Conservation (phyloP, 495 filamentous ascomycete species). For the Aspergillus campestris region DNA sequence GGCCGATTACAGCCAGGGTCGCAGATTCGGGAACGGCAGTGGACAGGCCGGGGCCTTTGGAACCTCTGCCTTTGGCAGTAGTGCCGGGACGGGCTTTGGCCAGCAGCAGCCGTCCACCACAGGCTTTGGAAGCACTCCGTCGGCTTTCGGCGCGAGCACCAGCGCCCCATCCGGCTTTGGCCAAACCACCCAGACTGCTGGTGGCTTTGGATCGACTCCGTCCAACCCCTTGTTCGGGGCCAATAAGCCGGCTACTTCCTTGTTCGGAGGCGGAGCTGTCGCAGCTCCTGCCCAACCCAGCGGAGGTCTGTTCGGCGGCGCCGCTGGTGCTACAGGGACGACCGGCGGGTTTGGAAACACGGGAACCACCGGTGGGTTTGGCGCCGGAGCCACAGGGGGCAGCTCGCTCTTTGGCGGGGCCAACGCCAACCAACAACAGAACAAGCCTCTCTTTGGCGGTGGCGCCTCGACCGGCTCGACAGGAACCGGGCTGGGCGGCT, state of each 20-base stretch:
- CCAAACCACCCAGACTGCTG: slow-evolving; percentile 41
- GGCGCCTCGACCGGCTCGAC: slow-evolving; percentile 20
- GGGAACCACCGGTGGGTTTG: slow-evolving; percentile 25
- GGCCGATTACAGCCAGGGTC: slow-evolving; percentile 81
- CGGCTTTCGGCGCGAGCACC: slow-evolving; percentile 47
- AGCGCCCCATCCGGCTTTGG: slow-evolving; percentile 35
- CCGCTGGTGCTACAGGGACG: slow-evolving; percentile 17
- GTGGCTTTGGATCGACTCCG: slow-evolving; percentile 47
- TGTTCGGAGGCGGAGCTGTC: slow-evolving; percentile 28
- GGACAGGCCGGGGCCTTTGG: slow-evolving; percentile 84
- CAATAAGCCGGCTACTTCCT: slow-evolving; percentile 28
- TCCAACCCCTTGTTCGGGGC: slow-evolving; percentile 34
- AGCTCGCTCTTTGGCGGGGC: slow-evolving; percentile 40
- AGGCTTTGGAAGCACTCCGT: slow-evolving; percentile 45
- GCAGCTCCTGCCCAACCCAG: slow-evolving; percentile 18
- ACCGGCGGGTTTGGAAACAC: slow-evolving; percentile 22
- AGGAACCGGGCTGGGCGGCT: slow-evolving; percentile 29
- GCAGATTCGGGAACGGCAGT: slow-evolving; percentile 69
- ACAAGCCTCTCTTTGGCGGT: slow-evolving; percentile 28
- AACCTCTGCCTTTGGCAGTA: slow-evolving; percentile 29
- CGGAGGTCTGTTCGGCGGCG: slow-evolving; percentile 16
- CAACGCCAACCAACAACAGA: slow-evolving; percentile 29
- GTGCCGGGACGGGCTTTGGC: slow-evolving; percentile 32
- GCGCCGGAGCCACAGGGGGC: slow-evolving; percentile 21
- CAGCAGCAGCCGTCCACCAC: slow-evolving; percentile 23